These are phyloP conservation scores for Phoma sp. DNA, from an alignment of 2,329 filamentous ascomycete species.

Conservation along the genomic window DNA sequence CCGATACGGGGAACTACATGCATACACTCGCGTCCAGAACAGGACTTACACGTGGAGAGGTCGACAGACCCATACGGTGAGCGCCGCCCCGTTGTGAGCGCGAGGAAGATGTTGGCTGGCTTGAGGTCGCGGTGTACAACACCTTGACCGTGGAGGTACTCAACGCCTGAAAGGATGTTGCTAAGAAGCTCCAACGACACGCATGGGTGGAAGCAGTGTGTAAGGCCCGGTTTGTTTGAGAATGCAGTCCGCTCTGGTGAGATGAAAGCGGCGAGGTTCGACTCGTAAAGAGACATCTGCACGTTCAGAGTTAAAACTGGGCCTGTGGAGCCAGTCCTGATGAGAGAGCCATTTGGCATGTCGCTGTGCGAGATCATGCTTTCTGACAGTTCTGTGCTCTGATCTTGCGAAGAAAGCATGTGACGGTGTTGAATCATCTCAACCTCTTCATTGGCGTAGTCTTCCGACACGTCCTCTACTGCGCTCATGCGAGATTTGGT, in stretches of 20 bases:
- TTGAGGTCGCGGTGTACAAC: constrained; percentile 73
- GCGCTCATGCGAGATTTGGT: constrained; percentile 50
- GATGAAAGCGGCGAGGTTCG: constrained; percentile 66
- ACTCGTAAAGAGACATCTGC: constrained; percentile 71
- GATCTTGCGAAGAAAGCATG: constrained; percentile 28
- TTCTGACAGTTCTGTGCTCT: constrained; percentile 29
- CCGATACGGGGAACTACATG: constrained; percentile 67
- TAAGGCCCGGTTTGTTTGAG: constrained; percentile 30
- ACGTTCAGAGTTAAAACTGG: constrained; percentile 63
- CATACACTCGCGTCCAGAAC: constrained; percentile 42
- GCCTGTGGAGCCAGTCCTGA: constrained; percentile 27
- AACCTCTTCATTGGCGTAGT: constrained; percentile 55
- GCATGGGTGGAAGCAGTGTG: constrained; percentile 68
- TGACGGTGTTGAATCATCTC: constrained; percentile 53
- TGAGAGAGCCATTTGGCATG: constrained; percentile 26
- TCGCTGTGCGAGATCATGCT: constrained; percentile 49
- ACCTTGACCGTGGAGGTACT: constrained; percentile 66
- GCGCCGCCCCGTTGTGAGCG: constrained; percentile 47
- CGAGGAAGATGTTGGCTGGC: constrained; percentile 71
- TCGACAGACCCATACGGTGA: constrained; percentile 55
- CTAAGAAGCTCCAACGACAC: constrained; percentile 64
- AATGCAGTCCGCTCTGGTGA: constrained; percentile 32
- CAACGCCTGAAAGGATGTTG: constrained; percentile 66
- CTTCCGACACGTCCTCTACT: constrained; percentile 40
- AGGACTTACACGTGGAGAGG: constrained; percentile 55